Evolutionary conservation across 345 rosid species (phyloP).

Genomic region (Psidium friedrichsthalianum): DNA sequence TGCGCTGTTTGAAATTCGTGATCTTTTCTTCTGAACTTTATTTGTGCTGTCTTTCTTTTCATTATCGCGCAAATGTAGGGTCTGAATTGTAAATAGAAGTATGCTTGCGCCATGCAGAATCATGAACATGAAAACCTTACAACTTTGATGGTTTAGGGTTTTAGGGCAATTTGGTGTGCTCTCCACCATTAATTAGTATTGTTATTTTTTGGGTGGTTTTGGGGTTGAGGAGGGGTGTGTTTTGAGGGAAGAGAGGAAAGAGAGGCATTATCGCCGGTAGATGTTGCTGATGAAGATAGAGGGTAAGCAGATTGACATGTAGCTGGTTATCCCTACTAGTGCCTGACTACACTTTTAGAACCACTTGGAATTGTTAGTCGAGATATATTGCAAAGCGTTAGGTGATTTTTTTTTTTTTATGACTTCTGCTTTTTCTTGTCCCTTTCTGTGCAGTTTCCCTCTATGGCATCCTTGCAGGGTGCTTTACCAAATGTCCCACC

Average conservation of each 20-base stretch:
- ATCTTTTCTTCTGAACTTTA: background rate
- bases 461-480: conserved; percentile 57
- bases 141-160: background rate
- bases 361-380: background rate
- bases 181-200: background rate
- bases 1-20: background rate
- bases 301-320: background rate
- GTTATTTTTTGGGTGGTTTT: background rate
- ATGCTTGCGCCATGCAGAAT: background rate
- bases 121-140: background rate
- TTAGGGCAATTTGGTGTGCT: background rate
- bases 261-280: background rate
- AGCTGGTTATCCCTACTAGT: background rate
- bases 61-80: background rate
- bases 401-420: background rate
- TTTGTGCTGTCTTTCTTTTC: background rate
- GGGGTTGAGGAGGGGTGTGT: background rate
- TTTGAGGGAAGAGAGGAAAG: background rate
- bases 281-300: background rate
- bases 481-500: conserved; percentile 47
- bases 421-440: background rate
- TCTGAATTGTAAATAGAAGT: background rate
- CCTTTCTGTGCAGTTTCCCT: conserved; percentile 56
- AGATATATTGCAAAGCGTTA: background rate
- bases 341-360: background rate